Percentiles rank a stretch among this genome's conserved stretches.
phyloP scores from a whole-genome alignment of 208 protist species.

The Acanthamoeba lugdunensis region DNA sequence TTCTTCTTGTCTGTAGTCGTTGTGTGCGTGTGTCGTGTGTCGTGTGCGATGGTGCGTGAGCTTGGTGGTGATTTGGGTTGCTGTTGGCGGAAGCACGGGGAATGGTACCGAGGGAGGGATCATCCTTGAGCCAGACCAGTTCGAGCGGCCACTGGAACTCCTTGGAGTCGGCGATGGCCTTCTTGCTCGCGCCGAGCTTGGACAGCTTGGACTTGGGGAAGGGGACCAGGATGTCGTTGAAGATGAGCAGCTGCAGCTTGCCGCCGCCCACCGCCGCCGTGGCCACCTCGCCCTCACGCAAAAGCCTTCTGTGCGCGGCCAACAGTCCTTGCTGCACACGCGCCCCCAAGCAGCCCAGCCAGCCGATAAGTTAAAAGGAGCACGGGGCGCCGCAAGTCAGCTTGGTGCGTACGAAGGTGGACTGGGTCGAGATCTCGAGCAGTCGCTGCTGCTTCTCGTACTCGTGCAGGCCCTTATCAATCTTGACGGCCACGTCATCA shows the following conservation, averaged over 20 bases:
- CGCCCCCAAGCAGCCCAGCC: too few relatives aligned
- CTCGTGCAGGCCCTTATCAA: slow-evolving; percentile 67
- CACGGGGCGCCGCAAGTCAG: too few relatives aligned
- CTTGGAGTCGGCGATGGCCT: slow-evolving; percentile 61
- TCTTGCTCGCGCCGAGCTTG: slow-evolving; percentile 24
- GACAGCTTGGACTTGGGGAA: slow-evolving; percentile 63
- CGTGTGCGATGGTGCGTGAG: background rate
- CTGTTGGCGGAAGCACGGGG: background rate
- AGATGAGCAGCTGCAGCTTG: slow-evolving; percentile 65
- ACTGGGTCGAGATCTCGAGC: slow-evolving; percentile 49
- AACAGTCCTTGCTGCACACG: slow-evolving; percentile 45
- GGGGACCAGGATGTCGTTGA: slow-evolving; percentile 72
- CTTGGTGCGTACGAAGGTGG: slow-evolving; percentile 17
- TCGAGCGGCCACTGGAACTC: slow-evolving; percentile 71
- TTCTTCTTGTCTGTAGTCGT: slow-evolving; percentile 56
- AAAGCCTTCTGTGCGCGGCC: slow-evolving; percentile 34
- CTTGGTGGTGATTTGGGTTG: background rate
- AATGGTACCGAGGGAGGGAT: slow-evolving; percentile 35
- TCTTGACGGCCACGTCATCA: slow-evolving; percentile 62
- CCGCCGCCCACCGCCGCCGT: slow-evolving; percentile 14
- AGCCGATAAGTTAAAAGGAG: too few relatives aligned
- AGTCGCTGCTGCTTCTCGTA: slow-evolving; percentile 72
- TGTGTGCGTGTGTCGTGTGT: background rate
- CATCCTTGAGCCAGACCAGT: slow-evolving; percentile 68
- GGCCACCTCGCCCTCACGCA: slow-evolving; percentile 59